These are phyloP conservation scores for Podila verticillata DNA, from an alignment of 192 early-diverging fungal genomes.

Conservation along the genomic window DNA sequence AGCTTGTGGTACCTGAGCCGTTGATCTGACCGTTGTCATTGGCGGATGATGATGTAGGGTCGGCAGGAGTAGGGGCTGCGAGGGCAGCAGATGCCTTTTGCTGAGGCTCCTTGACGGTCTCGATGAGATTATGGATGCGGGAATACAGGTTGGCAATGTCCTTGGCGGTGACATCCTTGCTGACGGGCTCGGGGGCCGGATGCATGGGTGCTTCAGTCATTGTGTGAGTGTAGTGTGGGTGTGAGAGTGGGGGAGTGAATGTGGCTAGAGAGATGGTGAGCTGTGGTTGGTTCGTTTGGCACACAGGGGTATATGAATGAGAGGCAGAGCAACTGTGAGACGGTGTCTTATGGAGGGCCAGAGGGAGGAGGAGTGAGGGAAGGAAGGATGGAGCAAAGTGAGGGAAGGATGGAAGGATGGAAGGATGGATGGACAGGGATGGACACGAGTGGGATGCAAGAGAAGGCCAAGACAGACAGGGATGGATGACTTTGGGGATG, in stretches of 20 bases:
- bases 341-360: too few relatives aligned
- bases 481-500: too few relatives aligned
- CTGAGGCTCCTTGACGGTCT: conserved; percentile 56
- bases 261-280: too few relatives aligned
- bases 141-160: conserved; percentile 61
- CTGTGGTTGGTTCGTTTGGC: background rate
- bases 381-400: too few relatives aligned
- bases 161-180: conserved; percentile 56
- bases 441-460: too few relatives aligned
- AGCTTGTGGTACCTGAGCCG: background rate
- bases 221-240: background rate
- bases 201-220: conserved; percentile 47
- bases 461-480: too few relatives aligned
- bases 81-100: conserved; percentile 45
- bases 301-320: background rate
- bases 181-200: conserved; percentile 25
- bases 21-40: background rate
- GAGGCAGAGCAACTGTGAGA: background rate
- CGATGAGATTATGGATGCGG: conserved; percentile 57
- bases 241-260: background rate
- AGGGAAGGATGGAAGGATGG: too few relatives aligned
- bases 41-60: background rate
- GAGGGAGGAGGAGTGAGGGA: too few relatives aligned
- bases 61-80: conserved; percentile 1
- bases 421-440: too few relatives aligned